Evolutionary conservation across 495 filamentous ascomycete species (phyloP).

Genomic region (Xanthoparmelia taractica): DNA sequence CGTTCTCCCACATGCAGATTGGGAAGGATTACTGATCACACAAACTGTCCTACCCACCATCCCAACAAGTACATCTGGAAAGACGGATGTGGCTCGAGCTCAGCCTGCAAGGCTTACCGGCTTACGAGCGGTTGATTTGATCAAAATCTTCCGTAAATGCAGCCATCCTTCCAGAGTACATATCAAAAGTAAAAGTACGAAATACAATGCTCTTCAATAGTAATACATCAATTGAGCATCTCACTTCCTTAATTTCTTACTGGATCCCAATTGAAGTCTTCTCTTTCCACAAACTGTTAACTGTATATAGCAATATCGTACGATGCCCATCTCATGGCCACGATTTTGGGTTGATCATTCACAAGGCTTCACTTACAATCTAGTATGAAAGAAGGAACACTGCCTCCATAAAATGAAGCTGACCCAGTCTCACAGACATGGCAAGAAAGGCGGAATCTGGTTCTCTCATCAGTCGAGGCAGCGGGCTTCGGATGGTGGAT

Average conservation of each 20-base stretch:
- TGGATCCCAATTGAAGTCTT: too few species aligned
- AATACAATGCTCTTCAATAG: too few species aligned
- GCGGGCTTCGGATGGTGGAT: constrained; percentile 31
- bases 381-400: not conserved
- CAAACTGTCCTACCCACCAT: too few species aligned
- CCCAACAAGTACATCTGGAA: not conserved
- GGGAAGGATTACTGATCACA: too few species aligned
- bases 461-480: constrained; percentile 18
- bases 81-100: not conserved
- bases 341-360: constrained; percentile 24
- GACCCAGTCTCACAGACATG: not conserved
- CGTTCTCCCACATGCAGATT: too few species aligned
- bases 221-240: too few species aligned
- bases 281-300: not conserved
- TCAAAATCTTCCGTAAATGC: too few species aligned
- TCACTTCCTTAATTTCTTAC: too few species aligned
- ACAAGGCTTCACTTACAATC: constrained; percentile 18
- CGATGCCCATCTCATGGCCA: constrained; percentile 17
- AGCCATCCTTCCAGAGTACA: too few species aligned
- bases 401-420: not conserved
- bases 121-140: too few species aligned
- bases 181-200: too few species aligned
- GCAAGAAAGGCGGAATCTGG: constrained; percentile 18
- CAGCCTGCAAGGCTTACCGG: constrained; percentile 3
- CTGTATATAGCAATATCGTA: not conserved